Base-by-base conservation (phyloP, 116 monocot genomes). In the Phalaenopsis hybrid region DNA sequence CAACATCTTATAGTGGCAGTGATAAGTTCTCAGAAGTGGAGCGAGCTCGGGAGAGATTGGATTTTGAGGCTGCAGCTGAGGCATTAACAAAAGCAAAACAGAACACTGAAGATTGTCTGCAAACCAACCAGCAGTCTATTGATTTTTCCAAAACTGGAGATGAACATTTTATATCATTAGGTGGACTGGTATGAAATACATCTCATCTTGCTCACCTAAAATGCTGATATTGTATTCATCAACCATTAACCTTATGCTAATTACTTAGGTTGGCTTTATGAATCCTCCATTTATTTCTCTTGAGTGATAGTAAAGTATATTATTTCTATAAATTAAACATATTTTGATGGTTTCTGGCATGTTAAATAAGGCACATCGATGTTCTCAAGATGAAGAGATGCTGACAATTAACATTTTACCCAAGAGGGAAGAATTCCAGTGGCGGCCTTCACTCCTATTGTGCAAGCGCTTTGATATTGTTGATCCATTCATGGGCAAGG, bases 401-500 rank as follows among this genome's bases (percentile, higher is more conserved):
- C 51, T 28, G 31, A 21, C 57, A 10, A 80, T 76, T 44, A 87
- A 76, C 77, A 77, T 81, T 57, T 88, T 88, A 57, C 92, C 92
- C 12, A 94, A 86, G 79, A 84, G 94, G 79, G 92, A 96, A 80
- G 89, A 92, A 81, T 96, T 92, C 85, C 82, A 94, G 58, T 96
- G 96, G 96, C 84, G 91, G 10, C 96, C 96, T 74, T 76, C 92
- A 20, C 91, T 91, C 12, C 86, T 96, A 83, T 78, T 96, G 41
- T 96, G 96, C 90, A 96, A 94, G 83, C 89, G 94, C 33, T 96
- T 94, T 84, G 96, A 96, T 82, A 87, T 96, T 25, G 81, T 86
- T 63, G 94, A 96, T 88, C 94, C 96, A 75, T 96, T 87, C 84
- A 94, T 96, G 91, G 94, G 96, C 33, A 94, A 96, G 96, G 96